phyloP scores from a whole-genome alignment of 108 stramenopile species.

The Nannochloropsis oceanica region DNA sequence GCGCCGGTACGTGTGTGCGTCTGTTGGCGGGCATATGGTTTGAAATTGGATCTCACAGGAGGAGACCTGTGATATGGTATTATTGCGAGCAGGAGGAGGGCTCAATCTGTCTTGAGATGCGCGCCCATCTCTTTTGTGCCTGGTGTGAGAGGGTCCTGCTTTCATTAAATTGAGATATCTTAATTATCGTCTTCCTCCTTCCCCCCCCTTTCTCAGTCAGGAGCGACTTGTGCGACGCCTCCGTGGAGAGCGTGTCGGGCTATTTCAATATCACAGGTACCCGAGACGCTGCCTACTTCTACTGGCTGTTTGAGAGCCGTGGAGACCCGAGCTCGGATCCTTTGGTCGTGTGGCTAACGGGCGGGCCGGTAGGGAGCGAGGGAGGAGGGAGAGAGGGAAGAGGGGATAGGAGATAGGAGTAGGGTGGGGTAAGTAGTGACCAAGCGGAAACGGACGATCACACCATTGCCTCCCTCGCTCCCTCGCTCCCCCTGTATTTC shows the following conservation, averaged over 20 bases:
- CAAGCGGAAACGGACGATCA: neutral
- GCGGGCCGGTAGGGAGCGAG: constrained; percentile 44
- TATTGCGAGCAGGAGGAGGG: too few species aligned
- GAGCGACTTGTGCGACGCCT: neutral
- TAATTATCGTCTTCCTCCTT: neutral
- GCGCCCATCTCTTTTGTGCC: too few species aligned
- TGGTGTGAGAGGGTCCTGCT: too few species aligned
- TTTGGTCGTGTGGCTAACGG: constrained; percentile 82
- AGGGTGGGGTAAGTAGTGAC: too few species aligned
- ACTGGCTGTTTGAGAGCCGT: constrained; percentile 71
- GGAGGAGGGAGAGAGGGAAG: neutral
- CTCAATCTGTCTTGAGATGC: too few species aligned
- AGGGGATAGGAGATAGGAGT: neutral
- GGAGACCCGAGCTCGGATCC: constrained; percentile 45
- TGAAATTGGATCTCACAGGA: too few species aligned
- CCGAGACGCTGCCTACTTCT: constrained; percentile 45
- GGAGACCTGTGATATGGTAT: too few species aligned
- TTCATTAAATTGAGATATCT: too few species aligned
- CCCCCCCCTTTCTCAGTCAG: neutral
- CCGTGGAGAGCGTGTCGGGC: neutral
- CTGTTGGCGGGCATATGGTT: neutral
- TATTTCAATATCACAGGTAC: neutral
- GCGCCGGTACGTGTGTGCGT: neutral
- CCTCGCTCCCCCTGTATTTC: neutral
- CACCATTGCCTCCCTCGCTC: neutral